These are phyloP conservation scores for Beauveria bassiana DNA, from an alignment of 2,329 filamentous ascomycete species.

Conservation along the genomic window DNA sequence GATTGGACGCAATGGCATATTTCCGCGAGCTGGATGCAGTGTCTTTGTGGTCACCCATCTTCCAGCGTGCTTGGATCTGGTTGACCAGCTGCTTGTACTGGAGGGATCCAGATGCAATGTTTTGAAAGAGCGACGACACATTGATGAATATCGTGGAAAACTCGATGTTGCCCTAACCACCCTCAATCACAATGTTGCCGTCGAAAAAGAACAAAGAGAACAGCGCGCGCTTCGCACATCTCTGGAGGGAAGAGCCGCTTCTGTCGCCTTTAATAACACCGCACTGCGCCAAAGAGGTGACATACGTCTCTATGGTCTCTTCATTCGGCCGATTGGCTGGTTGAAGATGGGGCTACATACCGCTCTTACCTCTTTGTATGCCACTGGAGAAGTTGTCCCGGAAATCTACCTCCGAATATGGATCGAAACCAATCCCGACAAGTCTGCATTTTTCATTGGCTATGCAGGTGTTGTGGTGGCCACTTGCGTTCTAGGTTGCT, in stretches of 20 bases:
- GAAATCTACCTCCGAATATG: background rate
- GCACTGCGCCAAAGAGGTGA: background rate
- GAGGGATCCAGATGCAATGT: background rate
- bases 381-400: background rate
- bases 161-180: background rate
- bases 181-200: background rate
- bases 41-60: background rate
- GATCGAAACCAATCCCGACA: background rate
- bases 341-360: background rate
- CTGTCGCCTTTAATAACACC: background rate
- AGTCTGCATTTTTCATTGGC: background rate
- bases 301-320: background rate
- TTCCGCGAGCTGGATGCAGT: background rate
- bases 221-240: background rate
- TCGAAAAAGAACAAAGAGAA: background rate
- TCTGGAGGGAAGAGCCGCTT: background rate
- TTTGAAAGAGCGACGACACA: background rate
- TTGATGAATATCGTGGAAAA: background rate
- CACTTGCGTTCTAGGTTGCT: background rate
- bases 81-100: background rate
- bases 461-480: background rate
- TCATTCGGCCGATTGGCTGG: background rate
- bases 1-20: background rate
- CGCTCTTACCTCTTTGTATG: background rate
- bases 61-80: background rate